A percentile compares a stretch with the other conserved stretches of the same genome.
These are phyloP conservation scores for Fusarium gaditjirri DNA, from an alignment of 2,329 filamentous ascomycete species.

Conservation along the genomic window DNA sequence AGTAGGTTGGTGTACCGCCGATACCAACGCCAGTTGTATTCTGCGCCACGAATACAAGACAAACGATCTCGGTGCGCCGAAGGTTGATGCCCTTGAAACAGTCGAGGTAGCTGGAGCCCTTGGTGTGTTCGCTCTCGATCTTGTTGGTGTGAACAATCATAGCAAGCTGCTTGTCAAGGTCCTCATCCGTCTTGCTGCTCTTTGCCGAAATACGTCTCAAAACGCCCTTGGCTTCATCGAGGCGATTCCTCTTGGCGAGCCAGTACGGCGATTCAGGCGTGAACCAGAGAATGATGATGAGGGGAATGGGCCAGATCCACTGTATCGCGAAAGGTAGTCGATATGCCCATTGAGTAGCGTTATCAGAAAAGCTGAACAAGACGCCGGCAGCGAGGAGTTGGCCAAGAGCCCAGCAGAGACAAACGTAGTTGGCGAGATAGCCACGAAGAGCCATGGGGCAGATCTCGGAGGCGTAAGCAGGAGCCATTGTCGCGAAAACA, in stretches of 20 bases:
- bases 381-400: constrained; percentile 53
- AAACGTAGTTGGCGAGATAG: constrained; percentile 55
- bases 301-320: constrained; percentile 50
- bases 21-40: constrained; percentile 53
- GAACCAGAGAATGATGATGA: constrained; percentile 44
- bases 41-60: constrained; percentile 56
- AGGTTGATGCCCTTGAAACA: constrained; percentile 60
- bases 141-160: constrained; percentile 76
- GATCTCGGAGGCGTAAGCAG: constrained; percentile 58
- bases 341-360: constrained; percentile 49
- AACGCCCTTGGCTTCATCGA: constrained; percentile 44
- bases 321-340: constrained; percentile 52
- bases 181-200: constrained; percentile 51
- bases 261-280: constrained; percentile 52
- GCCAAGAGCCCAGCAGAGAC: constrained; percentile 56
- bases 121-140: constrained; percentile 53
- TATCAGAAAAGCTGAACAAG: constrained; percentile 5
- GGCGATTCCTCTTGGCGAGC: constrained; percentile 43
- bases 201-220: constrained; percentile 50
- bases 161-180: constrained; percentile 50
- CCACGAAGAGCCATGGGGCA: constrained; percentile 54
- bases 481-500: constrained; percentile 55
- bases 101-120: constrained; percentile 55
- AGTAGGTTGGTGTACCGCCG: constrained; percentile 58
- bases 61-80: constrained; percentile 58